Percentiles rank a stretch among this genome's conserved stretches.
Evolutionary conservation across 2,329 filamentous ascomycete species (phyloP).

Genomic region (Stemphylium vesicarium): DNA sequence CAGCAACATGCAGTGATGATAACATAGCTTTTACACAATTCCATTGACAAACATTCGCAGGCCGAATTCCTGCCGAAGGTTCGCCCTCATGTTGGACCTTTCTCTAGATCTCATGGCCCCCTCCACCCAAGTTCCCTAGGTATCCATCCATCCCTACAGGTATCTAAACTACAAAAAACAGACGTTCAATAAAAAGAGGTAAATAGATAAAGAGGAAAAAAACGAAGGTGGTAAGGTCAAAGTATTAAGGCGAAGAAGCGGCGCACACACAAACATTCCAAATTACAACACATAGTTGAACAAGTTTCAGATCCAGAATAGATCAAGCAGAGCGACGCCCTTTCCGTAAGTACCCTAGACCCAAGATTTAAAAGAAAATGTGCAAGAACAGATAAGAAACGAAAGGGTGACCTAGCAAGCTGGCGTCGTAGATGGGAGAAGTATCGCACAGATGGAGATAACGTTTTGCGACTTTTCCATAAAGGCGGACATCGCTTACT

Average conservation of each 20-base stretch:
- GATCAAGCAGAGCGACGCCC: conserved; percentile 16
- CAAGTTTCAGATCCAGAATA: conserved; percentile 19
- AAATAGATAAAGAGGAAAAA: conserved; percentile 13
- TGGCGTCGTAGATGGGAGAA: conserved; percentile 17
- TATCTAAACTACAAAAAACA: conserved; percentile 31
- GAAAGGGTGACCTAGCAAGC: not conserved
- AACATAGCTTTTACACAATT: conserved; percentile 1
- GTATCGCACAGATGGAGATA: conserved; percentile 41
- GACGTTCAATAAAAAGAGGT: conserved; percentile 8
- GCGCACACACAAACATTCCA: conserved; percentile 15
- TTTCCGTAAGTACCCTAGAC: conserved; percentile 13
- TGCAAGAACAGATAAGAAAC: conserved; percentile 10
- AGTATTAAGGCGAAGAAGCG: conserved; percentile 19
- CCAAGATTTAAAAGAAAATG: conserved; percentile 4
- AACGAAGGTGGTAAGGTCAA: conserved; percentile 28
- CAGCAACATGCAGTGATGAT: not conserved
- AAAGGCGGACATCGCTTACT: conserved; percentile 41
- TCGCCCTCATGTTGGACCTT: conserved; percentile 7
- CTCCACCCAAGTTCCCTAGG: conserved; percentile 12
- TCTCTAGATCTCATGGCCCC: conserved; percentile 11
- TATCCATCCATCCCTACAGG: conserved; percentile 27
- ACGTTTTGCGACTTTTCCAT: not conserved
- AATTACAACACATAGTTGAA: conserved; percentile 32
- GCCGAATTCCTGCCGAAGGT: conserved; percentile 5
- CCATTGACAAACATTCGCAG: conserved; percentile 9